These are phyloP conservation scores for Obelidium mucronatum DNA, from an alignment of 192 early-diverging fungal genomes.

Conservation along the genomic window DNA sequence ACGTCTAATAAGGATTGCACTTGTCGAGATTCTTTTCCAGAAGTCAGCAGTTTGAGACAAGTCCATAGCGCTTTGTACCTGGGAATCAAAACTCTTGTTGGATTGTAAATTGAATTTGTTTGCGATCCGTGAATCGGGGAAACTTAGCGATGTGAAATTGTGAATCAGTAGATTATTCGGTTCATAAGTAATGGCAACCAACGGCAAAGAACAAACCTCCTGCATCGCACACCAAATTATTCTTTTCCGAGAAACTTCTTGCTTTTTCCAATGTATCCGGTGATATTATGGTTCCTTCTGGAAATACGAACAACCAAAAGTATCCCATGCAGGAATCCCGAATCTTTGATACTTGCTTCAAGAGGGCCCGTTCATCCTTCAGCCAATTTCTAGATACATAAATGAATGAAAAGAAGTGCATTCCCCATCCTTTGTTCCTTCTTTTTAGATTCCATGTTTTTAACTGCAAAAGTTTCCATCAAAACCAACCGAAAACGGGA, in stretches of 20 bases:
- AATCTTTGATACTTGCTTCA: conserved; percentile 61
- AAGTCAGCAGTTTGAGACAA: background rate
- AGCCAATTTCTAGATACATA: conserved; percentile 87
- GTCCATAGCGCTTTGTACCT: conserved; percentile 24
- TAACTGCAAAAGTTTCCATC: background rate
- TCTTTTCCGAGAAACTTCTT: conserved; percentile 52
- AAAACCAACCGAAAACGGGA: conserved; percentile 81
- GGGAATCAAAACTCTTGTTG: conserved; percentile 22
- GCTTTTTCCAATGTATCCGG: conserved; percentile 75
- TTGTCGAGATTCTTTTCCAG: background rate
- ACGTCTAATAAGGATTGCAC: conserved; percentile 3
- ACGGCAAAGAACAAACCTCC: too few relatives aligned
- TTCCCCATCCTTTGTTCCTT: conserved; percentile 56
- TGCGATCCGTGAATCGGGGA: too few relatives aligned
- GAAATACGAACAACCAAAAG: conserved; percentile 93
- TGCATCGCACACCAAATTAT: background rate
- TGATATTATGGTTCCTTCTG: conserved; percentile 93
- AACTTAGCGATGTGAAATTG: too few relatives aligned
- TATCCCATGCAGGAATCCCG: conserved; percentile 1
- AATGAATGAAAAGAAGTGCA: conserved; percentile 93
- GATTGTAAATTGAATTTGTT: too few relatives aligned
- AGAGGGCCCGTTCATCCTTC: conserved; percentile 61
- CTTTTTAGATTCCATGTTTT: background rate
- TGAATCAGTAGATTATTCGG: too few relatives aligned
- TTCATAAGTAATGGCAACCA: too few relatives aligned